Evolutionary conservation across 306 rosid species (phyloP), one percentile per base, ranked within the genome.

Genomic region (Prunus dulcis): DNA sequence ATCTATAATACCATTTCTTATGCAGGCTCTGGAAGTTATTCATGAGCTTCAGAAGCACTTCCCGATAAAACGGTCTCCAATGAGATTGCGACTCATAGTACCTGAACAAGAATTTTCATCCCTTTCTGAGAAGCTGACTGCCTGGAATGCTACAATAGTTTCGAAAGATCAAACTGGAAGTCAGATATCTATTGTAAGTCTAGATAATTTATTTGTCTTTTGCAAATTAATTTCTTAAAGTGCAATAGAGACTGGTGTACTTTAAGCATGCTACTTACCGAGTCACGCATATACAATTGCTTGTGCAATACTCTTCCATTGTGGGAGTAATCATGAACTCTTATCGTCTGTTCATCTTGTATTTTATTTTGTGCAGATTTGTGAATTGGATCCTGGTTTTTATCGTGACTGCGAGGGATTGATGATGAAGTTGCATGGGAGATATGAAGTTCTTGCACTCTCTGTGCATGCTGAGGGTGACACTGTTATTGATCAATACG

Each of bases 11-110:
- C 63, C 60, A 34, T 47, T 32, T 87, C 70, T 52, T 82, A 10
- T 85, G 62, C 84, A 95, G 98, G 98, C 98, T 17, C 78, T 92
- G 47, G 98, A 95, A 82, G 87, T 92, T 60, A 90, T 95, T 80
- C 98, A 95, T n/a, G 98, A 95, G 82, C 98, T 95, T 78, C 97
- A 92, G 62, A 90, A 90, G 89, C 96, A 84, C 64, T 95, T 86
- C 64, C 98, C 98, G 5, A 92, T 95, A 43, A 95, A 89, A 73
- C 87, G 98, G n/a, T 92, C 96, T 19, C 98, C 98, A 0, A 84
- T 95, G 90, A 88, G 89, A 73, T 71, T 92, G 75, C 89, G 91
- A 8, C 86, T 85, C 55, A 76, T 84, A 8, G 84, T 88, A 53
- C 87, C 91, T 28, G 92, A 87, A 75, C 85, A 86, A 56, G 81